These are phyloP conservation scores for Euclidium syriacum DNA, from an alignment of 345 rosid species.

Conservation along the genomic window DNA sequence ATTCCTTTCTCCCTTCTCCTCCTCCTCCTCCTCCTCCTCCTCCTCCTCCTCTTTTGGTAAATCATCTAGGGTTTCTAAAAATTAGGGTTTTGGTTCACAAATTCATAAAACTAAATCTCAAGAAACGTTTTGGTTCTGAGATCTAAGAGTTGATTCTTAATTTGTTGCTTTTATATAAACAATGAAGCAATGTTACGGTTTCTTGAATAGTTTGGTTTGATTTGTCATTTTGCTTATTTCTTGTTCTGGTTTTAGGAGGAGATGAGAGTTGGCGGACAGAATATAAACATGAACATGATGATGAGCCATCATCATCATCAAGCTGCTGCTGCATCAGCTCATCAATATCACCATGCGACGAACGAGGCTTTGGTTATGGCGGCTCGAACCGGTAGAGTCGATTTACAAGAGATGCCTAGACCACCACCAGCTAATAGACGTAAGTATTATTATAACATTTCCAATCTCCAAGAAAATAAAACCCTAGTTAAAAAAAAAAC, in stretches of 20 bases:
- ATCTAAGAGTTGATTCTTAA: background rate
- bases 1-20: conserved; percentile 57
- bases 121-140: background rate
- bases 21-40: conserved; percentile 12
- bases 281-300: conserved; percentile 49
- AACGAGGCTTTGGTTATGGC: conserved; percentile 36
- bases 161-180: background rate
- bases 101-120: background rate
- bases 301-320: conserved; percentile 59
- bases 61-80: background rate
- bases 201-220: background rate
- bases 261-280: conserved; percentile 55
- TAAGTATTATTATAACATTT: too few relatives aligned
- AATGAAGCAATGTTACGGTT: background rate
- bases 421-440: conserved; percentile 75
- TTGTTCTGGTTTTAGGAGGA: conserved; percentile 52
- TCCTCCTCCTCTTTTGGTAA: conserved; percentile 20
- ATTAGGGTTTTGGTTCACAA: background rate
- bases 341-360: too few relatives aligned
- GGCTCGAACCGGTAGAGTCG: conserved; percentile 42
- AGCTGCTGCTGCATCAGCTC: too few relatives aligned
- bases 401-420: conserved; percentile 45
- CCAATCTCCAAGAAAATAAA: background rate
- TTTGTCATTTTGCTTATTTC: background rate
- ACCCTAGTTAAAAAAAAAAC: conserved; percentile 12